Conservation (phyloP, 495 filamentous ascomycete genomes). For the Penicillium cinerascens region DNA sequence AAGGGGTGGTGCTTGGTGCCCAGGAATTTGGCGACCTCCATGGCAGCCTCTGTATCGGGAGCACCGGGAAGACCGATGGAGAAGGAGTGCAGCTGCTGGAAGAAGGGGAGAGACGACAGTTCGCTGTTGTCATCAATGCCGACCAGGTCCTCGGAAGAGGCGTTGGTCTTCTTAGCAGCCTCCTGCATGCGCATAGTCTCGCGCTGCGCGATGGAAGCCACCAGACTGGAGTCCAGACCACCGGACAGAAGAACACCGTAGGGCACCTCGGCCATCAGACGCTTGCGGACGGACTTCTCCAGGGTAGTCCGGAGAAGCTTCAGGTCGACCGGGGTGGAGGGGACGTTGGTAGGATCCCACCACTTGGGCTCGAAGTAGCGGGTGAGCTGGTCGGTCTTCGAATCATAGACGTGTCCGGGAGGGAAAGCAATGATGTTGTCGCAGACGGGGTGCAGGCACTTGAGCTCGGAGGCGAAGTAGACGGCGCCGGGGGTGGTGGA, state of each 20-base stretch:
- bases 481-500: conserved; percentile 76
- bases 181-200: conserved; percentile 77
- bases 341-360: conserved; percentile 81
- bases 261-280: conserved; percentile 97
- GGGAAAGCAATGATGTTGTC: conserved; percentile 94
- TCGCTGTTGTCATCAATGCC: conserved; percentile 91
- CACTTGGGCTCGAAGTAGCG: conserved; percentile 89
- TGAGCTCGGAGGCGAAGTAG: conserved; percentile 96
- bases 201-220: conserved; percentile 91
- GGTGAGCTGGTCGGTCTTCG: conserved; percentile 72
- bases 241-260: conserved; percentile 95
- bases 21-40: conserved; percentile 89
- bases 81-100: conserved; percentile 95
- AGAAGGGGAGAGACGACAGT: conserved; percentile 82
- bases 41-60: conserved; percentile 83
- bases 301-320: conserved; percentile 74
- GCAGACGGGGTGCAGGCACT: conserved; percentile 88
- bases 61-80: conserved; percentile 91
- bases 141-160: conserved; percentile 67
- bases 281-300: conserved; percentile 90
- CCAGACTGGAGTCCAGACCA: conserved; percentile 91
- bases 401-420: conserved; percentile 94
- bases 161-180: conserved; percentile 45
- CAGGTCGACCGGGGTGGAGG: conserved; percentile 75
- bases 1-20: conserved; percentile 97